Evolutionary conservation across 129 eudicot species (phyloP), one percentile per base, ranked within the genome.

Genomic region (Ambrosia artemisiifolia): DNA sequence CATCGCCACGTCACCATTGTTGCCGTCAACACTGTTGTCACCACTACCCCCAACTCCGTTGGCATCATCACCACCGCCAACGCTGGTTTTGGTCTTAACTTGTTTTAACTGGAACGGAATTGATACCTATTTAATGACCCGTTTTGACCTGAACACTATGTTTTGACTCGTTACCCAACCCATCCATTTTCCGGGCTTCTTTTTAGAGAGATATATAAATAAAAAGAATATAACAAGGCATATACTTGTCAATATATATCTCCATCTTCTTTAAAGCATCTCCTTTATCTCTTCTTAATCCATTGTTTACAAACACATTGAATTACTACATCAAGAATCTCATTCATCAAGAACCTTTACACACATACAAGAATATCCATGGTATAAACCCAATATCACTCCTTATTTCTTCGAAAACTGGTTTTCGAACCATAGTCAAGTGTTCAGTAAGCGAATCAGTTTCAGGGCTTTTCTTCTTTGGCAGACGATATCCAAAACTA

Each of bases 201-300:
- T 40, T 4, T 40, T 40, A 40, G 44, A 40, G 44, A 63, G 28
- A 24, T 24, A 24, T 24, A 24, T 9, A 51, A 38, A 24, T 14
- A n/a, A 67, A 40, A 56, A 17, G 74, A 66, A 75, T 75, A 75
- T 67, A 43, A 55, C 74, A 66, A 66, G 60, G 80, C 79, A 75
- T 75, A 75, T 75, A 65, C 79, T 50, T 19, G 28, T 40, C 24
- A n/a, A n/a, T n/a, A 63, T 24, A 24, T 24, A 24, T 53, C 55
- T 63, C 51, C 69, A 32, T 72, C 55, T 50, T 40, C 44, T 40
- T 38, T 16, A 55, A 67, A 56, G 67, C 66, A 75, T 66, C 73
- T 75, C 5, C 79, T 53, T 53, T 72, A 72, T 60, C 48, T 19
- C 42, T 2, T 32, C 38, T 49, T 32, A 24, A 50, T 32, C 11